phyloP scores from a whole-genome alignment of 2,329 filamentous ascomycete species.

The Fusarium dimerum region DNA sequence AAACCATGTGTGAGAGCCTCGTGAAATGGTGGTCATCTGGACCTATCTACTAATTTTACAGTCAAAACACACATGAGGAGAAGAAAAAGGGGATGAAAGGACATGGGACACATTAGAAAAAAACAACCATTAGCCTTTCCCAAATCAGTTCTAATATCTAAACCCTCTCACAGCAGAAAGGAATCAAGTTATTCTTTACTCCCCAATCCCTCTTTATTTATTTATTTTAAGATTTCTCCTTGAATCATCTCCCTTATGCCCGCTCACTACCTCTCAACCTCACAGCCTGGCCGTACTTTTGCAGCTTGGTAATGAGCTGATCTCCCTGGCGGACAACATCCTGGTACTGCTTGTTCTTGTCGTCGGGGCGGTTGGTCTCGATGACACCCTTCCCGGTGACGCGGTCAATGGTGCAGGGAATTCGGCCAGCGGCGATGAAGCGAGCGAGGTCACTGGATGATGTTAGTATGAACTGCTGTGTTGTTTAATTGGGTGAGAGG shows the following conservation, averaged over 20 bases:
- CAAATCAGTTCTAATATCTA: background rate
- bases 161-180: background rate
- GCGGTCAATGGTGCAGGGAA: conserved; percentile 96
- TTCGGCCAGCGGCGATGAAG: conserved; percentile 92
- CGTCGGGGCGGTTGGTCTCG: conserved; percentile 95
- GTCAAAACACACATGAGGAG: background rate
- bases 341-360: conserved; percentile 99
- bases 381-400: conserved; percentile 96
- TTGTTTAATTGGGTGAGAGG: background rate
- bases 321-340: conserved; percentile 98
- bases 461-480: conserved; percentile 1
- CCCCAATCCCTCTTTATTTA: background rate
- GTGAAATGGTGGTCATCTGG: too few relatives aligned
- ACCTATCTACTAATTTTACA: background rate
- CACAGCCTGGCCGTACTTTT: conserved; percentile 98
- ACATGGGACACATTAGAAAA: background rate
- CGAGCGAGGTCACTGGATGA: conserved; percentile 79
- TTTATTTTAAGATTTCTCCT: background rate
- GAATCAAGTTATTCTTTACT: background rate
- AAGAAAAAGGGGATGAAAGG: background rate
- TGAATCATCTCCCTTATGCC: conserved; percentile 44
- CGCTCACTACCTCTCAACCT: conserved; percentile 92
- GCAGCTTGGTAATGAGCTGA: conserved; percentile 95
- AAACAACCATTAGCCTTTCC: background rate
- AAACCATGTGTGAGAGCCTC: background rate